Base-by-base conservation (phyloP, 768 basidiomycete species). In the Russula brevipes region DNA sequence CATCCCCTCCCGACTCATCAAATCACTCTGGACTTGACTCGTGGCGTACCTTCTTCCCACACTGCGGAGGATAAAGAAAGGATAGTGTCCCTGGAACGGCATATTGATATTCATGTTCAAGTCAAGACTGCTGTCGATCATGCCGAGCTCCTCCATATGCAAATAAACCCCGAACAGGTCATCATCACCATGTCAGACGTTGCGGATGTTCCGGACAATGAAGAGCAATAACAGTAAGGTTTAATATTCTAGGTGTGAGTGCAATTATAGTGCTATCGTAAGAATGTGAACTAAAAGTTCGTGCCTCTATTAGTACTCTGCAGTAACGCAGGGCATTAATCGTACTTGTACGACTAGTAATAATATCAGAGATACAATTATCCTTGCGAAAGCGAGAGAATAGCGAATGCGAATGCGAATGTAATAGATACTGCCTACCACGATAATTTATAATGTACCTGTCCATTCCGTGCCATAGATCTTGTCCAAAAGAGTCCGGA, bases 401-500 rank as follows among this genome's bases (percentile, higher is more conserved):
- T 24, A 24, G 16, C 50, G n/a, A 63, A 59, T 45, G 39, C 41
- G 30, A 30, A 16, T 45, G 31, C 10, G 9, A 31, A 17, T 49
- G 46, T 44, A 59, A 54, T 59, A 54, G 16, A 59, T 59, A 59
- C 36, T 10, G n/a, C 16, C 9, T 35, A 19, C 54, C n/a, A 51
- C 10, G 7, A 14, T 47, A 49, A 53, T 7, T 53, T 45, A 57
- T 52, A 55, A 54, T 65, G 46, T 45, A 36, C 59, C 65, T 10
- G 30, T 30, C 55, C 57, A 63, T 45, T 52, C 61, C 33, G 61
- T 66, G 61, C 73, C 72, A 67, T 85, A 89, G 42, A 89, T 79
- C 41, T 71, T 70, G 73, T 91, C 87, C 30, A 91, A 79, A 59
- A 81, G 75, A 31, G 70, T 67, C 69, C 78, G 78, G 76, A 82